phyloP scores from a whole-genome alignment of 2,329 filamentous ascomycete species.

The Aspergillus ochraceoroseus region DNA sequence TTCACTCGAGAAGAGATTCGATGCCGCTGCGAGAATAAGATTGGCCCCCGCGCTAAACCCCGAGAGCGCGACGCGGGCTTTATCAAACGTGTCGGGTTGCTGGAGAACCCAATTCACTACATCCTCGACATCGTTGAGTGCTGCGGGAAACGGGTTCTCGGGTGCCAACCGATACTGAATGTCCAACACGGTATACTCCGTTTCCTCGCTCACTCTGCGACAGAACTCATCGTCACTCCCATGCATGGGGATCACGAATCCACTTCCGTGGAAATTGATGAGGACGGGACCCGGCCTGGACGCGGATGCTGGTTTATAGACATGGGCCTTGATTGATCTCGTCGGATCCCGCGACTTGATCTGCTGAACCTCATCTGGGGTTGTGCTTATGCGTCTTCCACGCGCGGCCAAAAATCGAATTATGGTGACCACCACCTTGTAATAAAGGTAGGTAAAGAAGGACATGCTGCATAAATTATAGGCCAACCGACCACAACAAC shows the following conservation, averaged over 20 bases:
- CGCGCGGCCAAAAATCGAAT: constrained; percentile 16
- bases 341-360: constrained; percentile 30
- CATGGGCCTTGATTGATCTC: constrained; percentile 31
- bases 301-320: constrained; percentile 24
- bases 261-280: constrained; percentile 36
- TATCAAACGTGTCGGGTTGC: constrained; percentile 35
- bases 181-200: constrained; percentile 36
- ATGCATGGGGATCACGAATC: constrained; percentile 32
- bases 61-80: constrained; percentile 31
- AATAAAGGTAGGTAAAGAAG: constrained; percentile 21
- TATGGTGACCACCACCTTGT: constrained; percentile 21
- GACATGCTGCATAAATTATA: constrained; percentile 15
- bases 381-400: constrained; percentile 6
- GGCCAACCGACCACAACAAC: no score
- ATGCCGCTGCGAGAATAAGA: constrained; percentile 35
- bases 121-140: constrained; percentile 42
- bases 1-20: constrained; percentile 27
- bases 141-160: constrained; percentile 40
- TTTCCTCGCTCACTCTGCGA: constrained; percentile 23
- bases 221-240: constrained; percentile 33
- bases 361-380: constrained; percentile 26
- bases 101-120: constrained; percentile 34
- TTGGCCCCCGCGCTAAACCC: constrained; percentile 46
- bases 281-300: constrained; percentile 27
- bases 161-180: constrained; percentile 40